Evolutionary conservation across 2,329 filamentous ascomycete genomes (phyloP).

Genomic region (Calcarisporium arbuscula): DNA sequence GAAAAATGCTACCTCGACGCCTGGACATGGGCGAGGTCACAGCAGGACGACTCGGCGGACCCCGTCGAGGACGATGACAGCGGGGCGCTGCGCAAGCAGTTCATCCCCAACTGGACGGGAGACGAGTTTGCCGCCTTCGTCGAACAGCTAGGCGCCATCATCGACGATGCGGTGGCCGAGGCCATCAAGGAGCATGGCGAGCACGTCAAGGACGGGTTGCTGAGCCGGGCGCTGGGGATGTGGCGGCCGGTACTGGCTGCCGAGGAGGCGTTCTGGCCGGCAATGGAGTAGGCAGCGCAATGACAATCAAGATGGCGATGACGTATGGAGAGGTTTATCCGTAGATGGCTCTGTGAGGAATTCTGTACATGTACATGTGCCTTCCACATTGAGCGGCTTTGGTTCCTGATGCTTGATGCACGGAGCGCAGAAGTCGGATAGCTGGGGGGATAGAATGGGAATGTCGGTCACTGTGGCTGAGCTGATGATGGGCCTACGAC

Average conservation of each 20-base stretch:
- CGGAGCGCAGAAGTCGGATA: too few relatives aligned
- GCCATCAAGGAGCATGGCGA: slow-evolving; percentile 29
- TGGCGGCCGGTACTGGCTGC: slow-evolving; percentile 47
- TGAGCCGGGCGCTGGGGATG: slow-evolving; percentile 34
- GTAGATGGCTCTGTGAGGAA: too few relatives aligned
- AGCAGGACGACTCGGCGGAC: slow-evolving; percentile 18
- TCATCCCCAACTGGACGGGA: slow-evolving; percentile 65
- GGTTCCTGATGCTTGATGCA: too few relatives aligned
- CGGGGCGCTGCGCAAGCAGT: slow-evolving; percentile 55
- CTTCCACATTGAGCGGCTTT: too few relatives aligned
- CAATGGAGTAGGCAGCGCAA: slow-evolving; percentile 18
- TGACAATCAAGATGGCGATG: too few relatives aligned
- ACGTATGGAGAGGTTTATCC: slow-evolving; percentile 9
- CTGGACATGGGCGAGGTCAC: slow-evolving; percentile 46
- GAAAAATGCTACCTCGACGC: slow-evolving; percentile 59
- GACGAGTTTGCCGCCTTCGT: slow-evolving; percentile 56
- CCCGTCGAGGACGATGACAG: slow-evolving; percentile 49
- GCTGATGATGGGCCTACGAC: too few relatives aligned
- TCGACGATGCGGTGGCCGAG: slow-evolving; percentile 45
- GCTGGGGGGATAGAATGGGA: too few relatives aligned
- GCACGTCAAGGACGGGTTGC: slow-evolving; percentile 21
- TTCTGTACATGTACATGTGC: too few relatives aligned
- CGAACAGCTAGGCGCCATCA: slow-evolving; percentile 42
- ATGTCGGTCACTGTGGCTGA: too few relatives aligned
- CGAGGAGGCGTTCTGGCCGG: slow-evolving; percentile 55